phyloP scores from a whole-genome alignment of 2,329 filamentous ascomycete species.

The Neoscytalidium dimidiatum region DNA sequence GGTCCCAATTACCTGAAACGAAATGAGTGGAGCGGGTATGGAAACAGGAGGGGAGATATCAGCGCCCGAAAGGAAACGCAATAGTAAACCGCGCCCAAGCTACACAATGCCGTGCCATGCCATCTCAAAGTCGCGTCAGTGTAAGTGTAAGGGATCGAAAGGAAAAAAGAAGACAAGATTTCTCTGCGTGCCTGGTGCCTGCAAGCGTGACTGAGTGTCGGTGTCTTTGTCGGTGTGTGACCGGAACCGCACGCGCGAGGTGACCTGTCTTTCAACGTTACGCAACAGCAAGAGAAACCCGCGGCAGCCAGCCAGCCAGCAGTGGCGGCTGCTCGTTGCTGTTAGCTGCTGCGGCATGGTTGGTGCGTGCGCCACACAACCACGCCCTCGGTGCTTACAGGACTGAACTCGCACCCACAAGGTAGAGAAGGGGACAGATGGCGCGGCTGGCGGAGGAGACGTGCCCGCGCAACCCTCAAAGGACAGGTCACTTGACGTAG shows the following conservation, averaged over 20 bases:
- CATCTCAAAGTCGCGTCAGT: neutral
- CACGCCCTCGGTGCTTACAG: neutral
- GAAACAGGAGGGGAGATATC: neutral
- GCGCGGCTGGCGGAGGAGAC: neutral
- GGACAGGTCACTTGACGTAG: neutral
- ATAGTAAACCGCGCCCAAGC: neutral
- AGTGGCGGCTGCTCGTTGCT: conserved; percentile 6
- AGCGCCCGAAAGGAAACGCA: neutral
- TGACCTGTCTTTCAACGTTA: conserved; percentile 3
- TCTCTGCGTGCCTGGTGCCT: conserved; percentile 1
- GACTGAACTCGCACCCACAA: neutral
- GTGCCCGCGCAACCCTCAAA: neutral
- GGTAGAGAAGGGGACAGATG: neutral
- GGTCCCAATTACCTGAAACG: no score
- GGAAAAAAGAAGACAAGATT: neutral
- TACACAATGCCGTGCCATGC: neutral
- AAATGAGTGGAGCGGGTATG: no score
- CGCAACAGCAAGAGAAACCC: neutral
- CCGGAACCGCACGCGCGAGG: neutral
- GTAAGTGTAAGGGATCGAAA: neutral
- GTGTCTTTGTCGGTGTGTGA: conserved; percentile 1
- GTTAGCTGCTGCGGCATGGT: conserved; percentile 5
- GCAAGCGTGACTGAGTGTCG: neutral
- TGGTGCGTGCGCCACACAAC: conserved; percentile 1
- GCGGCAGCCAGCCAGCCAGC: neutral